Base-by-base conservation (phyloP, 495 filamentous ascomycete species). In the Penicillium manginii region DNA sequence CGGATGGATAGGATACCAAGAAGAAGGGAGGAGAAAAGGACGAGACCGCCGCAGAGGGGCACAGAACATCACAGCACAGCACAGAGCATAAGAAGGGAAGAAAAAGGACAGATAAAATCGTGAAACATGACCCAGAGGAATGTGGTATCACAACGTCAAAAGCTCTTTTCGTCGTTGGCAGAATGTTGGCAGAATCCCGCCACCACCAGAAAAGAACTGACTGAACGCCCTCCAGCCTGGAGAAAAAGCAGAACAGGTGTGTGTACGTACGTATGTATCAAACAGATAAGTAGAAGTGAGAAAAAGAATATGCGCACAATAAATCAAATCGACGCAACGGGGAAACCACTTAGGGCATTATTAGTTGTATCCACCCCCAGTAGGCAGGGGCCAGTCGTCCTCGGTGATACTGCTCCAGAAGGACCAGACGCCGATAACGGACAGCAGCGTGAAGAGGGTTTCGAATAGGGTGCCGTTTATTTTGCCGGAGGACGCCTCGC, bases 331-430 rank as follows among this genome's bases (percentile, higher is more conserved):
- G 7, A 19, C 40, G 15, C 40, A 43, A 42, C 33, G 33, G 8
- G 14, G 33, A 49, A 43, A 37, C 17, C n/a, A 45, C 15, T 17
- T 14, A 42, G 39, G 3, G 4, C 46, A 42, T n/a, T 42, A 58
- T 79, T 69, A 83, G 56, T 75, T 75, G 62, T 85, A 83, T 29
- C 71, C 73, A 35, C 68, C 65, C 19, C 71, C 72, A 12, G 79
- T 75, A 11, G 87, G 85, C 80, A 88, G 83, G 1, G 94, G 92
- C 94, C 94, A 99, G 77, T 97, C 93, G 67, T 99, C 94, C 76
- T 99, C 94, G 4, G 94, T 99, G 66, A 99, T 99, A 78, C 91
- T 96, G 40, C 91, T 93, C 94, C 96, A 98, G 81, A 99, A 99
- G 60, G 89, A 67, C 93, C 93, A 99, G 49, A 97, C 67, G 73